Evolutionary conservation across 495 filamentous ascomycete species (phyloP), one percentile per base, ranked within the genome.

Genomic region (Cudoniella acicularis): DNA sequence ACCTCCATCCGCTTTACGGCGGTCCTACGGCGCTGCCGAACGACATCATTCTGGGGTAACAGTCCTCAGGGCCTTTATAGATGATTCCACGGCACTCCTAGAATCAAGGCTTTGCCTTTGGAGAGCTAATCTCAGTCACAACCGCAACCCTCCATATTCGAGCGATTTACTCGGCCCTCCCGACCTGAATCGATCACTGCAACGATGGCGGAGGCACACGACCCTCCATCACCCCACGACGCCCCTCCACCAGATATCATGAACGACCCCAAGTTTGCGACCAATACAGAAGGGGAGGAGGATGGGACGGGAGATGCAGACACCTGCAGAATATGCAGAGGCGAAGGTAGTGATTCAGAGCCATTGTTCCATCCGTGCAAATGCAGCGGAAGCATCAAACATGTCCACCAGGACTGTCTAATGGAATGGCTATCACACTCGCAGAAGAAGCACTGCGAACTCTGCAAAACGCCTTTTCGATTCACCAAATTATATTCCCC

Each of bases 391-490:
- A 96, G 91, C 72, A 99, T 99, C 73, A 97, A 96, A 72, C 92
- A 88, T 67, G 94, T 99, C 51, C 94, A 99, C 74, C 94, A 99
- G 71, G 87, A 91, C 64, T 99, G 94, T 70, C 75, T 99, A 69
- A 95, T 98, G 83, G 91, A 97, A 75, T 99, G 94, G 94, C 77
- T 99, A 18, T 88, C 90, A 22, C 94, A 99, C 70, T 96, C 92
- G 1, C 92, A 97, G 70, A 98, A 97, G 83, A 97, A 97, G 72
- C 88, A 98, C 79, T 99, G 94, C 76, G 94, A 99, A 78, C 84
- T 99, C 16, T 99, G 94, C 84, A 98, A 98, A 72, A 99, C 95
- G 20, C 85, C 91, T 0, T 99, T 97, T 70, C 87, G 89, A 40
- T 99, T 99, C 73, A 99, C 94, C 21, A 98, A 99, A 68, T 82